Percentiles rank a stretch among this genome's conserved stretches.
These are phyloP conservation scores for Tylopilus balloui DNA, from an alignment of 768 basidiomycete genomes.

Conservation along the genomic window DNA sequence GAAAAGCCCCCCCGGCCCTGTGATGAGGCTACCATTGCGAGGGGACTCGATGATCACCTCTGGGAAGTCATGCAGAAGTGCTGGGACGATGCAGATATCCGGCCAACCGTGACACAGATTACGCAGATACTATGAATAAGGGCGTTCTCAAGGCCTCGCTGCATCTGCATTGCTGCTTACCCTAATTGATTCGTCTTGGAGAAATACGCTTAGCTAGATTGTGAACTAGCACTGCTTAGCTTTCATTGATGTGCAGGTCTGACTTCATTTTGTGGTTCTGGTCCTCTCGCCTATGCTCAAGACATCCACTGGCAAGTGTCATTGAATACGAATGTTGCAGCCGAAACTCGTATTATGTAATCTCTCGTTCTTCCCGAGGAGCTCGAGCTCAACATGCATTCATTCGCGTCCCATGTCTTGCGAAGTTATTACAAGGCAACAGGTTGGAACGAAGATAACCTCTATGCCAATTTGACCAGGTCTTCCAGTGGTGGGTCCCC, in stretches of 20 bases:
- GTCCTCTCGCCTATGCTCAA: too few relatives aligned
- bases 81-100: slow-evolving; percentile 37
- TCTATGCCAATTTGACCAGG: slow-evolving; percentile 85
- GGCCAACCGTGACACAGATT: slow-evolving; percentile 41
- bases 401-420: slow-evolving; percentile 83
- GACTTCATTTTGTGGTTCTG: too few relatives aligned
- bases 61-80: slow-evolving; percentile 43
- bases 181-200: too few relatives aligned
- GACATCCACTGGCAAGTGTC: too few relatives aligned
- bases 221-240: too few relatives aligned
- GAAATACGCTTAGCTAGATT: too few relatives aligned
- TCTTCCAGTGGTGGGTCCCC: slow-evolving; percentile 71
- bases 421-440: slow-evolving; percentile 88
- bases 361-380: background rate
- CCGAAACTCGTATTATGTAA: slow-evolving; percentile 22
- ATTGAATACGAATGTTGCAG: too few relatives aligned
- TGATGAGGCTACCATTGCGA: slow-evolving; percentile 29
- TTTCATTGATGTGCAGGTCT: too few relatives aligned
- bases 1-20: slow-evolving; percentile 41
- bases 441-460: slow-evolving; percentile 95
- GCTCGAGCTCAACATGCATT: slow-evolving; percentile 63
- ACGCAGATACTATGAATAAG: slow-evolving; percentile 15
- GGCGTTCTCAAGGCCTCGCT: too few relatives aligned
- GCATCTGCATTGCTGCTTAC: too few relatives aligned
- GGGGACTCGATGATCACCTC: slow-evolving; percentile 44